Percentiles rank a stretch among this genome's conserved stretches.
Evolutionary conservation across 768 basidiomycete genomes (phyloP).

Genomic region (Suillus lakei): DNA sequence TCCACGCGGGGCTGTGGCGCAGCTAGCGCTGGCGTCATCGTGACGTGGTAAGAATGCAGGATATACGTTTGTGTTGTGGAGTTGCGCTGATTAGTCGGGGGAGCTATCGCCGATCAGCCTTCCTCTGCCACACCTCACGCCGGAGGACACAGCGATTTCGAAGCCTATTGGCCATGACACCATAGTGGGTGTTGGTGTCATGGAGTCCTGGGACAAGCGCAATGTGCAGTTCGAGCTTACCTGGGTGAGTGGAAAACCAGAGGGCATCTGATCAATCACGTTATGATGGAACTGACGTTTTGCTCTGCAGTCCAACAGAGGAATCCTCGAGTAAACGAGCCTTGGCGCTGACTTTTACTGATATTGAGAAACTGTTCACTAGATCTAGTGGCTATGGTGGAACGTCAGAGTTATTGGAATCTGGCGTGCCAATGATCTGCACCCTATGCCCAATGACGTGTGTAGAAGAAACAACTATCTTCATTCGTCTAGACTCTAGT

Average conservation of each 20-base stretch:
- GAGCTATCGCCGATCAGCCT: constrained; percentile 42
- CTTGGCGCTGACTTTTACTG: background rate
- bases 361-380: background rate
- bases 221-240: background rate
- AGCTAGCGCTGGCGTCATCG: constrained; percentile 31
- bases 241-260: background rate
- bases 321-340: background rate
- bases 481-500: too few relatives aligned
- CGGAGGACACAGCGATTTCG: constrained; percentile 22
- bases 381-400: too few relatives aligned
- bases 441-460: background rate
- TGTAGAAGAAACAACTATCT: background rate
- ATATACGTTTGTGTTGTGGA: constrained; percentile 47
- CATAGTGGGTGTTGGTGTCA: background rate
- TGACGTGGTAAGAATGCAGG: constrained; percentile 60
- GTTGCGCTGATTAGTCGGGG: background rate
- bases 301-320: background rate
- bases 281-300: too few relatives aligned
- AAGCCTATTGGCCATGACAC: background rate
- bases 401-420: too few relatives aligned
- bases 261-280: too few relatives aligned
- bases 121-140: constrained; percentile 74
- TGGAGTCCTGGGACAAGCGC: background rate
- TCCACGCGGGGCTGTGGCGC: constrained; percentile 71
- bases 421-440: background rate